A percentile compares a stretch with the other conserved stretches of the same genome.
These are phyloP conservation scores for Metarhizium humberi DNA, from an alignment of 2,329 filamentous ascomycete genomes.

Conservation along the genomic window DNA sequence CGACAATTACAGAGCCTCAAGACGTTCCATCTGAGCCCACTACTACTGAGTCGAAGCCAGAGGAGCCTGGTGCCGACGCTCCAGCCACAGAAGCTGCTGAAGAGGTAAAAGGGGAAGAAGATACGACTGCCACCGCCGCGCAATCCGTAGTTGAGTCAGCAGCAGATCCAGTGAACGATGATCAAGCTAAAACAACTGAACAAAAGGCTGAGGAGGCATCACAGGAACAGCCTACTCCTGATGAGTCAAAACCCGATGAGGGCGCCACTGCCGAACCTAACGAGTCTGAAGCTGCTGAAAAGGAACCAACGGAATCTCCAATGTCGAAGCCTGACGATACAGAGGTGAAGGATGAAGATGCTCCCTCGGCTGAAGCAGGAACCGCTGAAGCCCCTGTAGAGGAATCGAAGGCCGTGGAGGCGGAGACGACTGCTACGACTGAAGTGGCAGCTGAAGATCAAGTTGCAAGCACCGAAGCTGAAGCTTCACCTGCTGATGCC, in stretches of 20 bases:
- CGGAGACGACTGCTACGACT: background rate
- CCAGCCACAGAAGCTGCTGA: background rate
- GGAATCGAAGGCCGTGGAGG: background rate
- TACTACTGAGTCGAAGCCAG: background rate
- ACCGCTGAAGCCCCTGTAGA: background rate
- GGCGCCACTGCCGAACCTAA: background rate
- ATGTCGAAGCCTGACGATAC: background rate
- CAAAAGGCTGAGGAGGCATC: background rate
- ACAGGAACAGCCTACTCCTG: background rate
- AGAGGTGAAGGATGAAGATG: background rate
- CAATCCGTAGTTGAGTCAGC: background rate
- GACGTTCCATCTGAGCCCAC: background rate
- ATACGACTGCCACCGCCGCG: background rate
- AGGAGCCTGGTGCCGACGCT: background rate
- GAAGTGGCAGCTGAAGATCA: background rate
- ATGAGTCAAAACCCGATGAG: background rate
- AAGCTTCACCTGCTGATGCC: background rate
- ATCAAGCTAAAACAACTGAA: background rate
- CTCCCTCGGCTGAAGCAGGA: background rate
- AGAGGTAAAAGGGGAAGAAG: background rate
- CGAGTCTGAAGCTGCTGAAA: background rate
- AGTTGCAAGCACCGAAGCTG: background rate
- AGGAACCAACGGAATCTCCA: background rate
- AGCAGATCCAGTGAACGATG: background rate
- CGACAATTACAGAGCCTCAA: background rate